Conservation (phyloP, 164 flowering plant genomes). For the Sextonia rubra region DNA sequence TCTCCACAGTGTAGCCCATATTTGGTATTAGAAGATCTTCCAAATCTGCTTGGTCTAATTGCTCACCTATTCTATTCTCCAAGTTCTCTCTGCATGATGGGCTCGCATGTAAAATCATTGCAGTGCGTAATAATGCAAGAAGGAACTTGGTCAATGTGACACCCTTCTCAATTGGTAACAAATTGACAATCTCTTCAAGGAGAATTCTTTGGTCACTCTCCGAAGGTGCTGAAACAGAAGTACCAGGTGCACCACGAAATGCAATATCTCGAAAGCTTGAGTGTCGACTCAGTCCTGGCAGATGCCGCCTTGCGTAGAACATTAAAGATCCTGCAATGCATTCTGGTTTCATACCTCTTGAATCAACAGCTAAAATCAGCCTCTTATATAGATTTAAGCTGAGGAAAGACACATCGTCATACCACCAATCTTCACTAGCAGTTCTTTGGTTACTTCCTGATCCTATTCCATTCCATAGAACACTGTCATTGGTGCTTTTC, state of each 20-base stretch:
- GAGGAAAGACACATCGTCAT: conserved; percentile 54
- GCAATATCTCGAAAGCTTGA: conserved; percentile 28
- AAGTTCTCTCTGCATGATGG: conserved; percentile 47
- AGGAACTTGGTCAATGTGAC: conserved; percentile 48
- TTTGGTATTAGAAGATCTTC: conserved; percentile 73
- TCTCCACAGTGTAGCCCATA: conserved; percentile 55
- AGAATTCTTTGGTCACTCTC: conserved; percentile 54
- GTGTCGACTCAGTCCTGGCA: conserved; percentile 47
- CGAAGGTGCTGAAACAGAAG: conserved; percentile 24
- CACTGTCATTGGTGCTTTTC: conserved; percentile 24
- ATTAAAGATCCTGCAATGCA: conserved; percentile 47
- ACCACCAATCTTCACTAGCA: conserved; percentile 60
- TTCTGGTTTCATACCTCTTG: conserved; percentile 53
- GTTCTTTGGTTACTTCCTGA: conserved; percentile 25
- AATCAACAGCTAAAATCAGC: conserved; percentile 41
- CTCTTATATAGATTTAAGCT: conserved; percentile 47
- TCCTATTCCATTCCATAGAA: conserved; percentile 61
- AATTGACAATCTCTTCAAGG: conserved; percentile 58
- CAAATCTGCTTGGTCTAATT: conserved; percentile 59
- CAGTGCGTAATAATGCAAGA: conserved; percentile 50
- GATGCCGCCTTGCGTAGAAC: conserved; percentile 44
- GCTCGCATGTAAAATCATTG: conserved; percentile 51
- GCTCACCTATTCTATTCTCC: conserved; percentile 60
- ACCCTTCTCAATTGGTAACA: conserved; percentile 59
- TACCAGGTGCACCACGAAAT: conserved; percentile 13